Evolutionary conservation across 2,329 filamentous ascomycete species (phyloP), one percentile per base, ranked within the genome.

Genomic region (Domatiomyces catenatus): DNA sequence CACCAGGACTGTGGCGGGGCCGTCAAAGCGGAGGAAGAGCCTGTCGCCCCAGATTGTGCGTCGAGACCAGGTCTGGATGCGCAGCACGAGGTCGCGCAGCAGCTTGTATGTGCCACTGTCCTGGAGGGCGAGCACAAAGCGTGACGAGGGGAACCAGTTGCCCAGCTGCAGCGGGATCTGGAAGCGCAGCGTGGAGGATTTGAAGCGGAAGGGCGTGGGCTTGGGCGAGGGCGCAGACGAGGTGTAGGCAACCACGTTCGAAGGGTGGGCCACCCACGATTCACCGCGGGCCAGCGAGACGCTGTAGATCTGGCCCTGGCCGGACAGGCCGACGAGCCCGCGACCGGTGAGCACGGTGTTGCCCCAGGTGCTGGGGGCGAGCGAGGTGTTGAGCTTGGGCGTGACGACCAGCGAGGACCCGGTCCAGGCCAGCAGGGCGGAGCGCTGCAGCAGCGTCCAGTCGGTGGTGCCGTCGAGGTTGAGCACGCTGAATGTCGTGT

Each of bases 381-480:
- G 24, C 32, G 24, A 49, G 44, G 75, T 76, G 60, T 88, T 89
- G 57, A 93, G 73, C 46, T 80, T 82, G 2, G 89, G 86, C 36
- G 80, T 81, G 44, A 92, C 75, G 15, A 75, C 73, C 50, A 98
- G 73, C 0, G 86, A 88, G 64, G 94, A 86, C 24, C 92, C 92
- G 0, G 90, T 94, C 92, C 92, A 98, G 50, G 92, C 92, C n/a
- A 96, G 74, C 49, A 98, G 74, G 1, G 88, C 88, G 57, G 86
- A 83, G 55, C 86, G 78, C 65, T 96, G 89, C 5, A 86, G 78
- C 7, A 98, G 73, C 73, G 94, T 86, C 90, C 92, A 98, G 69
- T 98, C 92, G 52, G 88, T 82, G 3, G 88, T 87, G 52, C 92
- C 92, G 70, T 98, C 88, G 48, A 98, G 78, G 64, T 90, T 84